Conservation (phyloP, 2,329 filamentous ascomycete genomes). For the Aspergillus eucalypticola region DNA sequence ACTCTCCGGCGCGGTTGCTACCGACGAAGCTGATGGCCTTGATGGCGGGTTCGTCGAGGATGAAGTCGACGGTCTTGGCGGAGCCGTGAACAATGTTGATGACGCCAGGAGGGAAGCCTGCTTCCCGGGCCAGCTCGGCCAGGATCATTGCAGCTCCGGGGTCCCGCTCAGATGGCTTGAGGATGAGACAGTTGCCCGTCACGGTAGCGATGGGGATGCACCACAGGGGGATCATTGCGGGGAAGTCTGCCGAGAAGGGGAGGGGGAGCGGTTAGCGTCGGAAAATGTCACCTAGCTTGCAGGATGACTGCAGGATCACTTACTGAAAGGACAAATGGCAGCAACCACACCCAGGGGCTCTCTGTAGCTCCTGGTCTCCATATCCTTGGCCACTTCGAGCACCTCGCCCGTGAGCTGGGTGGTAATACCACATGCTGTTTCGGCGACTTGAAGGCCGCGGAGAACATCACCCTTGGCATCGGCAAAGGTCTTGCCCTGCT, state of each 20-base stretch:
- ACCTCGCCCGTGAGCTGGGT: constrained; percentile 66
- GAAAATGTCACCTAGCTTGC: neutral
- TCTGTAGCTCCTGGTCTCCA: constrained; percentile 67
- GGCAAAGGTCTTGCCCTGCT: constrained; percentile 69
- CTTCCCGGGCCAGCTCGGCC: constrained; percentile 63
- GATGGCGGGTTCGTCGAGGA: constrained; percentile 67
- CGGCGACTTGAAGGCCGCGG: constrained; percentile 65
- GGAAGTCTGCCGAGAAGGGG: constrained; percentile 54
- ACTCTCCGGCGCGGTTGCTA: constrained; percentile 68
- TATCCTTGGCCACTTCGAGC: constrained; percentile 69
- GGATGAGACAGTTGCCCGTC: constrained; percentile 64
- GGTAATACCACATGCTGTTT: constrained; percentile 67
- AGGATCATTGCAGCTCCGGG: constrained; percentile 67
- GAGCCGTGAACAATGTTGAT: constrained; percentile 68
- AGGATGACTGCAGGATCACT: constrained; percentile 28
- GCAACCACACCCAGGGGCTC: constrained; percentile 66
- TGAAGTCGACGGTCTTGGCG: constrained; percentile 67
- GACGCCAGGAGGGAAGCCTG: constrained; percentile 65
- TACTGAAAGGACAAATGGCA: constrained; percentile 67
- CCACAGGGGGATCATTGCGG: constrained; percentile 71
- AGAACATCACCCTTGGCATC: constrained; percentile 68
- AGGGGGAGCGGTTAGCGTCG: constrained; percentile 22
- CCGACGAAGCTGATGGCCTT: constrained; percentile 70
- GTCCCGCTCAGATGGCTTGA: constrained; percentile 68
- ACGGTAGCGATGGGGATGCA: constrained; percentile 65